Evolutionary conservation across 1,139 yeast species (phyloP), one percentile per base, ranked within the genome.

Genomic region (Hanseniaspora sp.): DNA sequence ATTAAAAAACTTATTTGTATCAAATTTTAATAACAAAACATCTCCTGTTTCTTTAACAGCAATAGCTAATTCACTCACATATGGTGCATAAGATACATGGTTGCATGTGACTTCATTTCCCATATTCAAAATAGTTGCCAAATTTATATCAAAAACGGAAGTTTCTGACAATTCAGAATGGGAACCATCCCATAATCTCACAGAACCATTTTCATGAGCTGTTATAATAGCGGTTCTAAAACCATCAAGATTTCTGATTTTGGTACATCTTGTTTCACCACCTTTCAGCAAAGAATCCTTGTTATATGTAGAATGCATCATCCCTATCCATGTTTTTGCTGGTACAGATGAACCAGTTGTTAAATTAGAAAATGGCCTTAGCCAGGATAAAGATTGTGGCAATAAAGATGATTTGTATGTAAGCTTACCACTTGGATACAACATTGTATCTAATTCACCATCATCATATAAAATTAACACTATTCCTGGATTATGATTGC

Each of bases 181-280:
- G 0, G 95, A 80, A 0, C 88, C 82, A 67, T 90, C 96, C 76
- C 86, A 81, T 23, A 92, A 67, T 58, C 95, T 75, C 0, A 92
- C 80, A 28, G 79, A 74, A 0, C 96, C 97, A 62, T 83, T 81
- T 39, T 77, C 76, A 65, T 87, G 96, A 1, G 96, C 97, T 0
- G 95, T 79, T 2, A 85, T 76, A 49, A 84, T 67, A 1, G 87
- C 84, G 38, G 79, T 76, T 40, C 92, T 76, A 9, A 74, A 72
- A 52, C 79, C 85, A 59, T 75, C 78, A 12, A 49, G 40, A 9
- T 74, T 70, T 15, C 92, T 80, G 37, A 80, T 62, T 9, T 78
- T 74, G 51, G 74, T 74, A 34, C 71, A 71, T 0, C 77, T 77
- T 0, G 94, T 83, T 1, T 82, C 78, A 8, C 98, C 98, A 43